A percentile compares a stretch with the other conserved stretches of the same genome.
Evolutionary conservation across 768 basidiomycete species (phyloP).

Genomic region (Pleurotus sapidus): DNA sequence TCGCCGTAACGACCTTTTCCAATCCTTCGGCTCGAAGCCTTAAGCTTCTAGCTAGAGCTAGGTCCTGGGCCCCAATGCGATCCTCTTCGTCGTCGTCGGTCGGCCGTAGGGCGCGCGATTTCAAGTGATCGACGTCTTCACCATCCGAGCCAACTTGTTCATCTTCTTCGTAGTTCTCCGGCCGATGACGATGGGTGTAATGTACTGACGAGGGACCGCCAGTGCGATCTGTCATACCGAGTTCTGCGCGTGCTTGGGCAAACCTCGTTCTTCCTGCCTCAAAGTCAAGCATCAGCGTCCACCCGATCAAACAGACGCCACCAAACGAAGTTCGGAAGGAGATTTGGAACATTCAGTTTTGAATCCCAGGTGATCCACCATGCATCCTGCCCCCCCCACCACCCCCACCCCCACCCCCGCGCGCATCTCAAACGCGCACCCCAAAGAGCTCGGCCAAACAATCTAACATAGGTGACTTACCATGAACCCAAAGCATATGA

Average conservation of each 20-base stretch:
- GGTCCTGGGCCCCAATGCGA: conserved; percentile 53
- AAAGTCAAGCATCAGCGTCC: neutral
- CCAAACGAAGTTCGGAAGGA: no score
- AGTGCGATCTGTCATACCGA: conserved; percentile 82
- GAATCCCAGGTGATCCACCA: neutral
- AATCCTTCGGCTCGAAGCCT: conserved; percentile 76
- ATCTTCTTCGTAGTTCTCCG: conserved; percentile 77
- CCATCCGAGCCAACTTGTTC: conserved; percentile 65
- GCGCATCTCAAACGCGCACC: no score
- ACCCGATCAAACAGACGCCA: no score
- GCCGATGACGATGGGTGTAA: conserved; percentile 61
- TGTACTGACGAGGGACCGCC: conserved; percentile 62
- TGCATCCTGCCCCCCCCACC: neutral
- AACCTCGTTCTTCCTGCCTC: conserved; percentile 66
- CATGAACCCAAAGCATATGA: conserved; percentile 84
- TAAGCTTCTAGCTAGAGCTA: conserved; percentile 58
- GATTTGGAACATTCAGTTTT: no score
- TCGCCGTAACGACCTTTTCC: conserved; percentile 77
- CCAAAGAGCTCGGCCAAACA: neutral
- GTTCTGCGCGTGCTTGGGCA: conserved; percentile 79
- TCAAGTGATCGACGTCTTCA: conserved; percentile 51
- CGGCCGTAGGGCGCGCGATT: conserved; percentile 44
- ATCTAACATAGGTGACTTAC: conserved; percentile 19
- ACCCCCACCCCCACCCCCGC: no score
- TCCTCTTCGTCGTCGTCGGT: conserved; percentile 54